Evolutionary conservation across 1,139 yeast species (phyloP), one percentile per base, ranked within the genome.

Genomic region (Trichomonascaceae sp.): DNA sequence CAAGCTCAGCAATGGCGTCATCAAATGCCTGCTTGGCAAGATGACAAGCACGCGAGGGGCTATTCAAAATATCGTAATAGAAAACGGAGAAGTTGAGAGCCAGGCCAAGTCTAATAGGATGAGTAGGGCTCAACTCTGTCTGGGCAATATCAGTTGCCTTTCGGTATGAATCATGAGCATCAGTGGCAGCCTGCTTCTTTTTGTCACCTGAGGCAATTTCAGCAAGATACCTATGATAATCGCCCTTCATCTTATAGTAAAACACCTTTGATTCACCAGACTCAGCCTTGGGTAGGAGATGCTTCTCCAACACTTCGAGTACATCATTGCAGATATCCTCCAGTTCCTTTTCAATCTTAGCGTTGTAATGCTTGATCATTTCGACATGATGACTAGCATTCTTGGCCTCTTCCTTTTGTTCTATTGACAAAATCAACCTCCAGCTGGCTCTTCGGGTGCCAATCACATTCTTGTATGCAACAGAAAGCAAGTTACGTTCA

Each of bases 391-490:
- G 76, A 72, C 87, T 88, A 58, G 72, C 70, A 70, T 95, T 96
- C 81, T 91, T 93, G 66, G 96, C 88, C 77, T 91, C 98, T 78
- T 93, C 99, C 79, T 93, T 93, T 79, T 93, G 98, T 77, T 93
- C 99, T 69, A 93, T 93, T 52, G 97, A 89, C 56, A 97, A 89
- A 61, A 93, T 96, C 72, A 93, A 90, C 84, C 99, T 88, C 99
- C 99, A 93, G 57, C 96, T 89, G 60, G 99, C 99, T 79, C 99
- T 93, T 71, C 98, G 93, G 60, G 98, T 96, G 69, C 99, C 99
- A 74, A 93, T 93, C 57, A 93, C 98, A 71, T 93, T 93, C 78
- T 93, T 93, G 82, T 93, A 93, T 61, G 99, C 99, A 64, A 93
- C 98, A 38, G 96, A 88, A 66, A 93, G 83, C 67, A 93, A 82